Conservation (phyloP, 352 stramenopile genomes). For the Globisporangium nagaii region DNA sequence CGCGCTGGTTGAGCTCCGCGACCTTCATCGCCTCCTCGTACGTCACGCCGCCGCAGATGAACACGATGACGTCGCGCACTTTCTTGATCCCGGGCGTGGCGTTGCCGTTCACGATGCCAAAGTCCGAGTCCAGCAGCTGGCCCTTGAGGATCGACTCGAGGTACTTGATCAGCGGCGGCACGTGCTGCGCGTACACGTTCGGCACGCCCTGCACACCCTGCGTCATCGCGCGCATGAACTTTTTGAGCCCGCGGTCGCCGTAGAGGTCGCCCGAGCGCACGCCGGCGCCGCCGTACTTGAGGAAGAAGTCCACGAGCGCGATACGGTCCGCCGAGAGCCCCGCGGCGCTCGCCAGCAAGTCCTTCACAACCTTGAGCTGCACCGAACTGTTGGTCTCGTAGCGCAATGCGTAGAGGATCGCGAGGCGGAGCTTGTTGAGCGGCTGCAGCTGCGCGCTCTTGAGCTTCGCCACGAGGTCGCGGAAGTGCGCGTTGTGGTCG, state of each 20-base stretch:
- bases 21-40: constrained; percentile 99
- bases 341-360: constrained; percentile 36
- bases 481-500: constrained; percentile 79
- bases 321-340: constrained; percentile 44
- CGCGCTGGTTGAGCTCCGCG: constrained; percentile 93
- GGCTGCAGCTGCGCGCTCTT: constrained; percentile 87
- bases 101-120: constrained; percentile 97
- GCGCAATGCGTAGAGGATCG: constrained; percentile 97
- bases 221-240: constrained; percentile 90
- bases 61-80: constrained; percentile 96
- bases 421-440: constrained; percentile 97
- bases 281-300: constrained; percentile 68
- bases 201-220: constrained; percentile 93
- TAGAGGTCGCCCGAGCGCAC: constrained; percentile 72
- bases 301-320: constrained; percentile 50
- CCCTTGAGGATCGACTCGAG: constrained; percentile 83
- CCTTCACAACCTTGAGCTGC: constrained; percentile 77
- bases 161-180: constrained; percentile 94
- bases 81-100: constrained; percentile 94
- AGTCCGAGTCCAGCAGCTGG: constrained; percentile 70
- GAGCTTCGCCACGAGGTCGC: constrained; percentile 75
- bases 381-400: constrained; percentile 93
- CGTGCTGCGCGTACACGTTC: constrained; percentile 99
- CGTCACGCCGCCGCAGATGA: constrained; percentile 97
- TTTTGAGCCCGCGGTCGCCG: constrained; percentile 78